Evolutionary conservation across 1,284 basidiomycete genomes (phyloP).

Genomic region (Athelia sp.): DNA sequence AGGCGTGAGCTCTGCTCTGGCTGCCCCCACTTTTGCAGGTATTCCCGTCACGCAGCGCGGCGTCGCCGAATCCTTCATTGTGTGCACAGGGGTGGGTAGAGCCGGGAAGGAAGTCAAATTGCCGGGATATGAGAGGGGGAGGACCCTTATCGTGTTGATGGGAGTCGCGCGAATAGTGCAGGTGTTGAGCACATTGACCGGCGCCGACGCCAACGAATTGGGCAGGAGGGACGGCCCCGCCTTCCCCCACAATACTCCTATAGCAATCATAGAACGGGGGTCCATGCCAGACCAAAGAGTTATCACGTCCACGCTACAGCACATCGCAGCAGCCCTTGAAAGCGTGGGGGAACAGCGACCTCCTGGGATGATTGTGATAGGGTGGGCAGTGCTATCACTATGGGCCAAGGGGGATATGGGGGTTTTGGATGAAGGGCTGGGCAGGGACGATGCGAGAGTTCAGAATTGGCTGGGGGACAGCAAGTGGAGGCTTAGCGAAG

Average conservation of each 20-base stretch:
- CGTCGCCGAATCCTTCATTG: conserved; percentile 82
- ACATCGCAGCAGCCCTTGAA: conserved; percentile 71
- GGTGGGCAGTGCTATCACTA: conserved; percentile 79
- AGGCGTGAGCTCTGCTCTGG: conserved; percentile 85
- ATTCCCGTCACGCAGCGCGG: conserved; percentile 96
- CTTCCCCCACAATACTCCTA: conserved; percentile 78
- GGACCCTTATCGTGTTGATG: conserved; percentile 89
- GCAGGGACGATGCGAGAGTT: conserved; percentile 43
- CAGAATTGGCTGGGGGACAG: conserved; percentile 49
- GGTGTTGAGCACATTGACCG: conserved; percentile 63
- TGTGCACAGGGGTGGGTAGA: conserved; percentile 92
- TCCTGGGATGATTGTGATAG: conserved; percentile 93
- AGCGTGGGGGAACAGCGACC: conserved; percentile 83
- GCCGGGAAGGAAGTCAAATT: conserved; percentile 81
- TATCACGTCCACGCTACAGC: conserved; percentile 72
- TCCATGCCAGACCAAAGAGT: conserved; percentile 90
- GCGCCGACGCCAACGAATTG: conserved; percentile 10
- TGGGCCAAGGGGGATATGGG: conserved; percentile 48
- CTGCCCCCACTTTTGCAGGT: conserved; percentile 84
- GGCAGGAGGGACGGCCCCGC: conserved; percentile 45
- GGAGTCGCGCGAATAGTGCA: conserved; percentile 83
- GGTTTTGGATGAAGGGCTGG: conserved; percentile 45
- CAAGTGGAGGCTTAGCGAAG: conserved; percentile 58
- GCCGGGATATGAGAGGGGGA: conserved; percentile 80
- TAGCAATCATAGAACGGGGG: conserved; percentile 92